Base-by-base conservation (phyloP, 352 stramenopile genomes). In the Phytophthora hibernalis region DNA sequence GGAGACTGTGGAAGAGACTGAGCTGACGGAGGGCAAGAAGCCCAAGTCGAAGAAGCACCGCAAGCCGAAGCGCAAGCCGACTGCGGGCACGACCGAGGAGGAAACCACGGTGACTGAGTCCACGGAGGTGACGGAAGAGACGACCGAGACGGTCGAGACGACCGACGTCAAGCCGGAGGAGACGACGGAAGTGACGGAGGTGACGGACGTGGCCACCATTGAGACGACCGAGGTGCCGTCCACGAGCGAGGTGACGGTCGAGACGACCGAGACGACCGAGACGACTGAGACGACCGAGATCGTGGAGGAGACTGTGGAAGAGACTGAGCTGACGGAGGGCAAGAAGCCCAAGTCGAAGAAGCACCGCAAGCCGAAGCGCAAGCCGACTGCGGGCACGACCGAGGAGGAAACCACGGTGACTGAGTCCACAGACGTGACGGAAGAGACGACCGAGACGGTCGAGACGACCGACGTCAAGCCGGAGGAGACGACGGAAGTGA, bases 331-430 rank as follows among this genome's bases (percentile, higher is more conserved):
- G 44, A 52, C 44, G 44, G 22, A 52, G 44, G 44, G 44, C 44
- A 52, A 52, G 44, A 52, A 52, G 44, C 44, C 44, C 44, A 52
- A 52, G 44, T 52, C 44, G 44, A 52, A 52, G 44, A 52, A 52
- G 44, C 44, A 52, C 44, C 44, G 44, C 44, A 52, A 52, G 44
- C 44, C 44, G 44, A 52, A 52, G 44, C 44, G 44, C 44, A 52
- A 52, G 44, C 44, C 44, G 44, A 52, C 22, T 52, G 44, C 42
- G 42, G 42, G 42, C 42, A 49, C 42, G 50, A 31, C 50, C 30
- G 50, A 40, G 18, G 50, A 56, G 31, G 38, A 40, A 31, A 56
- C 30, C 50, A 49, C 51, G 20, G n/a, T n/a, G n/a, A n/a, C n/a
- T n/a, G n/a, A n/a, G n/a, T n/a, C 52, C 18, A 42, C 20, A 20